Evolutionary conservation across 768 basidiomycete species (phyloP).

Genomic region (Gloeostereum incarnatum): DNA sequence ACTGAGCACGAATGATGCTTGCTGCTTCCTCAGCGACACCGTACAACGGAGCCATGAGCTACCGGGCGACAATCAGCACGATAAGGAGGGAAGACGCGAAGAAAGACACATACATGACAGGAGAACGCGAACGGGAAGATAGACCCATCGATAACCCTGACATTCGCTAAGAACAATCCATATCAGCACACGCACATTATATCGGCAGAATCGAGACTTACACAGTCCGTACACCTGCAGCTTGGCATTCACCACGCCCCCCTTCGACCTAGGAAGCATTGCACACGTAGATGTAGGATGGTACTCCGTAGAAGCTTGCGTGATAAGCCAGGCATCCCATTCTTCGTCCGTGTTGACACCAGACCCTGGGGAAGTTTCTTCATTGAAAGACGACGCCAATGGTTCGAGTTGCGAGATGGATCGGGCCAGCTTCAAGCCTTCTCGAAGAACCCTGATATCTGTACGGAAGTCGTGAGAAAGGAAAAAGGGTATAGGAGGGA

Average conservation of each 20-base stretch:
- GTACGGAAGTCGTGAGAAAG: not conserved
- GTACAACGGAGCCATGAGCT: conserved; percentile 14
- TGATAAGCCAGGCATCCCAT: conserved; percentile 42
- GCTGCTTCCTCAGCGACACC: conserved; percentile 28
- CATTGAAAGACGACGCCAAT: conserved; percentile 29
- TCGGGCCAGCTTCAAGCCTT: conserved; percentile 57
- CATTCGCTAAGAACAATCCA: conserved; percentile 22
- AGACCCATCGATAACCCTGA: conserved; percentile 25
- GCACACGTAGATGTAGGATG: conserved; percentile 52
- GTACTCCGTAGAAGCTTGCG: conserved; percentile 38
- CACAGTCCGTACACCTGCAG: conserved; percentile 46
- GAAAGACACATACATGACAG: conserved; percentile 12
- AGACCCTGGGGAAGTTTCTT: conserved; percentile 42
- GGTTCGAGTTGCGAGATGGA: conserved; percentile 43
- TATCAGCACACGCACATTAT: not conserved
- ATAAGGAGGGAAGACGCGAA: not conserved
- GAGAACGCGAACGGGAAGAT: conserved; percentile 16
- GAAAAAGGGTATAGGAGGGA: not conserved
- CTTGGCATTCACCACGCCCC: conserved; percentile 51
- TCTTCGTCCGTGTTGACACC: conserved; percentile 43
- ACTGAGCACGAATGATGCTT: conserved; percentile 21
- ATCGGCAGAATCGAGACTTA: conserved; percentile 9
- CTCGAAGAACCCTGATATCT: conserved; percentile 41
- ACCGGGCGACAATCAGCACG: not conserved
- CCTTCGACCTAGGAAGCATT: conserved; percentile 43